Conservation (phyloP, 108 stramenopile species). For the Cyclotella choctawhatcheeana region DNA sequence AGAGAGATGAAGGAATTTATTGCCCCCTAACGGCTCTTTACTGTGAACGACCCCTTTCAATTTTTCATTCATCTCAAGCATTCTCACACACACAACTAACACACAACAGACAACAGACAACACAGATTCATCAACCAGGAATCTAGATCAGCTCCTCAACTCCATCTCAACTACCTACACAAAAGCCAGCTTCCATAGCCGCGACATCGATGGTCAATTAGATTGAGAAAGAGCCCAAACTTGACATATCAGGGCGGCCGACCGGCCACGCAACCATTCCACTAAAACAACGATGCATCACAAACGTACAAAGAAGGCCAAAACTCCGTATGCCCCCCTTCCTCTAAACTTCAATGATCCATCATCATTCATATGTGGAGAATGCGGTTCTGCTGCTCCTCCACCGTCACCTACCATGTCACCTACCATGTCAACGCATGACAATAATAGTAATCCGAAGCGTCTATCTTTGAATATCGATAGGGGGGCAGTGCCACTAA, state of each 20-base stretch:
- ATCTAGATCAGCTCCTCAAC: no score
- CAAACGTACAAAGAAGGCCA: neutral
- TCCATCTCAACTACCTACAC: no score
- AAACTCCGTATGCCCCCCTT: neutral
- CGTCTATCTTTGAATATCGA: neutral
- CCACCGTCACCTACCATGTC: neutral
- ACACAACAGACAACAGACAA: neutral
- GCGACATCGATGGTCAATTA: neutral
- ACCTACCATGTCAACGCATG: no score
- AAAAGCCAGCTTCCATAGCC: no score
- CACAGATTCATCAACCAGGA: no score
- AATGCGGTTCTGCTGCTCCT: constrained; percentile 3
- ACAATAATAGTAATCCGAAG: neutral
- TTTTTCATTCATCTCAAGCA: no score
- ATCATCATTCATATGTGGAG: neutral
- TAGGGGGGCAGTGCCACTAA: neutral
- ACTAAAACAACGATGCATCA: constrained; percentile 2
- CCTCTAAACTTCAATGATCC: constrained; percentile 3
- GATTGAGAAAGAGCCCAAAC: neutral
- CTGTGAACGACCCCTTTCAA: no score
- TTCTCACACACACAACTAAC: neutral
- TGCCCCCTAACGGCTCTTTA: neutral
- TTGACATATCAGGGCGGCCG: no score
- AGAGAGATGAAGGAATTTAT: neutral
- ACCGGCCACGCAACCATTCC: no score